These are phyloP conservation scores for Fusarium austroafricanum DNA, from an alignment of 2,329 filamentous ascomycete species.

Conservation along the genomic window DNA sequence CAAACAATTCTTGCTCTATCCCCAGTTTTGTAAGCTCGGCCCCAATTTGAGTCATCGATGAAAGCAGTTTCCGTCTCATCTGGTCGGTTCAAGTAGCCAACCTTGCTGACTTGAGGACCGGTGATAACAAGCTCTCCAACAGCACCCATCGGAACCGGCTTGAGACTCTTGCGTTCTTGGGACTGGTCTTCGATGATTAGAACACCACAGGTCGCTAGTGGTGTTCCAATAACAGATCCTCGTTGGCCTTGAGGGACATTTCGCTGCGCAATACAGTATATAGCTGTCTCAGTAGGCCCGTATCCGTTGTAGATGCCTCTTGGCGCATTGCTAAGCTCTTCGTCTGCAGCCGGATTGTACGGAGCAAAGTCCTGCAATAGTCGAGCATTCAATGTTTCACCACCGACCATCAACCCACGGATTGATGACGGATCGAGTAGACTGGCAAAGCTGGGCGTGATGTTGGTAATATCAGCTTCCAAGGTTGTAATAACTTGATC, in stretches of 20 bases:
- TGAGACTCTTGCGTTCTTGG: not conserved
- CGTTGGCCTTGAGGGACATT: constrained; percentile 6
- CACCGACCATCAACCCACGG: constrained; percentile 22
- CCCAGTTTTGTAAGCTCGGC: constrained; percentile 10
- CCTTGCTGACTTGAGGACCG: constrained; percentile 14
- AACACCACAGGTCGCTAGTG: not conserved
- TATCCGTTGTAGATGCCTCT: constrained; percentile 26
- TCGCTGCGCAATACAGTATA: constrained; percentile 22
- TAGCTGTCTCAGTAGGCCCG: constrained; percentile 14
- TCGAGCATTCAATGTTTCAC: constrained; percentile 21
- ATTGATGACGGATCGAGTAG: constrained; percentile 1
- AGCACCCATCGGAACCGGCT: constrained; percentile 11
- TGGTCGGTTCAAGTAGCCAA: constrained; percentile 21
- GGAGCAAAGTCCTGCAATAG: constrained; percentile 13
- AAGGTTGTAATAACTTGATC: constrained; percentile 11
- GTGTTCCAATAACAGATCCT: constrained; percentile 14
- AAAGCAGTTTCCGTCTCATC: constrained; percentile 12
- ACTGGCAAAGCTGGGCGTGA: constrained; percentile 23
- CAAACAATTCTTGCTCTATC: constrained; percentile 21
- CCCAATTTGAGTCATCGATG: not conserved
- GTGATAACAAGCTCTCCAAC: constrained; percentile 18
- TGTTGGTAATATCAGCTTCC: constrained; percentile 21
- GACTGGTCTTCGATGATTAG: not conserved
- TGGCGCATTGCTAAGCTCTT: fast-evolving
- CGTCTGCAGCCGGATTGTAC: not conserved